Percentiles rank a stretch among this genome's conserved stretches.
These are phyloP conservation scores for Hymenoscyphus linearis DNA, from an alignment of 2,329 filamentous ascomycete genomes.

Conservation along the genomic window DNA sequence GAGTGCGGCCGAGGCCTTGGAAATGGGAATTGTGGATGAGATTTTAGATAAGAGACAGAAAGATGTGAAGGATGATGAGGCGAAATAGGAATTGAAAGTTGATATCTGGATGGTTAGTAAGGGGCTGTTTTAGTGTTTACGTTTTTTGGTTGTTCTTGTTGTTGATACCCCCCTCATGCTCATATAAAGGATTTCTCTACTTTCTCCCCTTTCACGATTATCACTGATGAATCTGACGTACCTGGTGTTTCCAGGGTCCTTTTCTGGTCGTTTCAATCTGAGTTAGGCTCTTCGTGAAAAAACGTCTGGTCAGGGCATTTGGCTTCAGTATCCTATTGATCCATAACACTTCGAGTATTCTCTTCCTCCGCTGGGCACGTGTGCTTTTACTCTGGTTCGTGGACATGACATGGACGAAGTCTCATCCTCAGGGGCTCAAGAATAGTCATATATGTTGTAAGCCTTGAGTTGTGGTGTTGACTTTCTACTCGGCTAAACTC, in stretches of 20 bases:
- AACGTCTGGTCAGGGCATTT: too few species aligned
- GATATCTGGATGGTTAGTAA: neutral
- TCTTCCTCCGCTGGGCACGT: too few species aligned
- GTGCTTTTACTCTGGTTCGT: too few species aligned
- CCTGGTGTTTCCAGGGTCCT: neutral
- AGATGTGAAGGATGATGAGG: constrained; percentile 8
- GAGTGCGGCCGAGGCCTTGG: constrained; percentile 79
- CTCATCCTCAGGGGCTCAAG: too few species aligned
- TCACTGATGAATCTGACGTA: neutral
- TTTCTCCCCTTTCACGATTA: neutral
- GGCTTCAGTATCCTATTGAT: too few species aligned
- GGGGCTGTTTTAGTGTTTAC: neutral
- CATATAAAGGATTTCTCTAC: neutral
- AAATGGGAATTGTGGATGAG: constrained; percentile 87
- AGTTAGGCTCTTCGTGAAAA: neutral
- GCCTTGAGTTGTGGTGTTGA: too few species aligned
- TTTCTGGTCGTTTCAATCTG: neutral
- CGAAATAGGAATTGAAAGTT: neutral
- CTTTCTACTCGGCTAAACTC: too few species aligned
- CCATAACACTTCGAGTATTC: too few species aligned
- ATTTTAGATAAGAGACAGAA: constrained; percentile 62
- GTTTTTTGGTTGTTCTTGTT: neutral
- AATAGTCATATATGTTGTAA: too few species aligned
- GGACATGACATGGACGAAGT: too few species aligned
- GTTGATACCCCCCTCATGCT: neutral